Conservation (phyloP, 1,284 basidiomycete genomes). For the Ustilago xerochloae region DNA sequence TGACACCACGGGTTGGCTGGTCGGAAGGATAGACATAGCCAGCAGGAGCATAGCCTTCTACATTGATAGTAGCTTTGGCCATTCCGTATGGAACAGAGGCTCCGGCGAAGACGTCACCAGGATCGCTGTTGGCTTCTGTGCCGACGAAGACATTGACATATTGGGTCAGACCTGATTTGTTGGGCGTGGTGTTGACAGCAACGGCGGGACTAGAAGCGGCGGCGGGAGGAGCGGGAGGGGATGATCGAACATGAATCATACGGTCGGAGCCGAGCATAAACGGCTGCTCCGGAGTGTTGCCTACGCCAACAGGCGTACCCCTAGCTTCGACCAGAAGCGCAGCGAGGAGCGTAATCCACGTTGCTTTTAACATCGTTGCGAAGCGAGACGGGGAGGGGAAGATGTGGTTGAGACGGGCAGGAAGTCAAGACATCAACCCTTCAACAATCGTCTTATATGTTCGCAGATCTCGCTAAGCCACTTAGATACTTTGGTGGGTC, state of each 20-base stretch:
- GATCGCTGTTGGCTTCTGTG: constrained; percentile 39
- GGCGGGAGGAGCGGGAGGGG: not conserved
- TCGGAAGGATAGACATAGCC: constrained; percentile 49
- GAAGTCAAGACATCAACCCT: not conserved
- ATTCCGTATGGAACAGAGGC: constrained; percentile 59
- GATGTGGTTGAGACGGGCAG: not conserved
- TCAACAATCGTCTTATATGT: too few species aligned
- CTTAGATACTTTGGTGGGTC: too few species aligned
- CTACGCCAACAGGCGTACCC: not conserved
- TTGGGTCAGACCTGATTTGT: constrained; percentile 31
- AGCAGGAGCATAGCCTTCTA: constrained; percentile 58
- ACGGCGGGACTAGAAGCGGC: not conserved
- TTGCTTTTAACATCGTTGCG: not conserved
- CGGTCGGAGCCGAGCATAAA: constrained; percentile 2
- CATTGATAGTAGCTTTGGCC: constrained; percentile 58
- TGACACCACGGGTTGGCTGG: constrained; percentile 54
- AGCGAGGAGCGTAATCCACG: constrained; percentile 2
- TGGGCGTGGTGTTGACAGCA: not conserved
- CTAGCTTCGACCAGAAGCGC: constrained; percentile 10
- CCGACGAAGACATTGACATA: constrained; percentile 48
- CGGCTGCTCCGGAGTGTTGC: constrained; percentile 14
- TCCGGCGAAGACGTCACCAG: constrained; percentile 55
- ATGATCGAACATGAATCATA: not conserved
- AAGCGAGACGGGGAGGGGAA: not conserved
- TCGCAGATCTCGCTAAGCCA: too few species aligned